Evolutionary conservation across 208 protist genomes (phyloP).

Genomic region (Dictyostelium gargantuum): DNA sequence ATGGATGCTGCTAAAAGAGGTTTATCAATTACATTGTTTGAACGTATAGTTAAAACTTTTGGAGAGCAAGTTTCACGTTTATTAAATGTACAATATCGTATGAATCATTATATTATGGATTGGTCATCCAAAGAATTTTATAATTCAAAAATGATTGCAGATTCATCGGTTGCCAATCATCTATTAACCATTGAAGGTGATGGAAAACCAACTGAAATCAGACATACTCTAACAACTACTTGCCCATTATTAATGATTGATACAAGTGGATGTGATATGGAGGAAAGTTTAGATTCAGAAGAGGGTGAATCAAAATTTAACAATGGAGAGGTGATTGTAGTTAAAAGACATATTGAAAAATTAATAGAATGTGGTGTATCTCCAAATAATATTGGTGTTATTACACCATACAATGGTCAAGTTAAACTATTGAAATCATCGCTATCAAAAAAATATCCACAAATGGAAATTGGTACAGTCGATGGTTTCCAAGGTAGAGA

Average conservation of each 20-base stretch:
- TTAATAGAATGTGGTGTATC: constrained; percentile 44
- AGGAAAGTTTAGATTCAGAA: constrained; percentile 64
- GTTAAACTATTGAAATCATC: constrained; percentile 60
- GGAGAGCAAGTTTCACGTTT: constrained; percentile 55
- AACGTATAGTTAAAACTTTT: constrained; percentile 64
- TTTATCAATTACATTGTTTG: constrained; percentile 72
- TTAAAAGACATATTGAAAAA: constrained; percentile 55
- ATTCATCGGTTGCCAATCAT: constrained; percentile 61
- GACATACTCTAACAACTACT: constrained; percentile 38
- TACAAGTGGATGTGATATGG: constrained; percentile 69
- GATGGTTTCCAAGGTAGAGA: constrained; percentile 84
- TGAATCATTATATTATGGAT: constrained; percentile 78
- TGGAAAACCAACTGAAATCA: background rate
- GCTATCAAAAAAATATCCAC: background rate
- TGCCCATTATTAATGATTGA: constrained; percentile 72
- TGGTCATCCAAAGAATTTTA: constrained; percentile 78
- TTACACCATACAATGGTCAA: constrained; percentile 82
- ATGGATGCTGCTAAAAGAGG: constrained; percentile 51
- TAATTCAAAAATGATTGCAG: constrained; percentile 52
- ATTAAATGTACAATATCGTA: constrained; percentile 76
- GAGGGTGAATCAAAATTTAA: constrained; percentile 74
- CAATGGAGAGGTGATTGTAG: constrained; percentile 67
- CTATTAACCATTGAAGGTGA: background rate
- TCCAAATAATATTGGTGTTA: constrained; percentile 73
- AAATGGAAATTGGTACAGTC: constrained; percentile 77